phyloP scores from a whole-genome alignment of 1,139 yeast species.

The Neolecta irregularis region DNA sequence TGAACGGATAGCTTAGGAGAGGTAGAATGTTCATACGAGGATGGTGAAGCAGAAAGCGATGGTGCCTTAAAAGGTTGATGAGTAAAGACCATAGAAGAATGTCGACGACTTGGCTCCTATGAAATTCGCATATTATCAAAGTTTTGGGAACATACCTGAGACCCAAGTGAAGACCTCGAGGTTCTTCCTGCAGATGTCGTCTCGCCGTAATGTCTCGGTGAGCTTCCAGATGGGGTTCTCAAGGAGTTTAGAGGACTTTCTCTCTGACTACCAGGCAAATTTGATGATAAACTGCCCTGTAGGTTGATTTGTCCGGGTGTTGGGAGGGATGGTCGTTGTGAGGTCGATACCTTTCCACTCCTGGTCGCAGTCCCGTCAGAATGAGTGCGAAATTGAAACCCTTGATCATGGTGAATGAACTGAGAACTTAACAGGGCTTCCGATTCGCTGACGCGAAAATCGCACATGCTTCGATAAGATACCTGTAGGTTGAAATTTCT shows the following conservation, averaged over 20 bases:
- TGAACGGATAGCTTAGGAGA: constrained; percentile 13
- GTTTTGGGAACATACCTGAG: not conserved
- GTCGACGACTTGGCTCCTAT: constrained; percentile 3
- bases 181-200: not conserved
- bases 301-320: constrained; percentile 1
- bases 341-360: constrained; percentile 1
- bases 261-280: not conserved
- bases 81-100: constrained; percentile 13
- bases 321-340: not conserved
- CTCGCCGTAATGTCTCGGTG: not conserved
- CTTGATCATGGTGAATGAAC: constrained; percentile 34
- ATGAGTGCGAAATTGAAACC: constrained; percentile 3
- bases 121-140: too few relatives aligned
- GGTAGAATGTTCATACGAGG: constrained; percentile 11
- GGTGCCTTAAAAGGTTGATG: constrained; percentile 27
- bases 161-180: not conserved
- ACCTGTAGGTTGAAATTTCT: constrained; percentile 60
- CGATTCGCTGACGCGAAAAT: constrained; percentile 51
- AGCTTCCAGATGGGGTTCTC: too few relatives aligned
- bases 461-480: constrained; percentile 57
- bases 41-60: constrained; percentile 25
- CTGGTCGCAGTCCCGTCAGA: constrained; percentile 3
- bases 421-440: constrained; percentile 50
- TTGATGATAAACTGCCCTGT: not conserved
- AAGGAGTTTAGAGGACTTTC: too few relatives aligned